Percentiles rank a stretch among this genome's conserved stretches.
These are phyloP conservation scores for Urochloa ruziziensis DNA, from an alignment of 176 grass and related monocot genomes.

Conservation along the genomic window DNA sequence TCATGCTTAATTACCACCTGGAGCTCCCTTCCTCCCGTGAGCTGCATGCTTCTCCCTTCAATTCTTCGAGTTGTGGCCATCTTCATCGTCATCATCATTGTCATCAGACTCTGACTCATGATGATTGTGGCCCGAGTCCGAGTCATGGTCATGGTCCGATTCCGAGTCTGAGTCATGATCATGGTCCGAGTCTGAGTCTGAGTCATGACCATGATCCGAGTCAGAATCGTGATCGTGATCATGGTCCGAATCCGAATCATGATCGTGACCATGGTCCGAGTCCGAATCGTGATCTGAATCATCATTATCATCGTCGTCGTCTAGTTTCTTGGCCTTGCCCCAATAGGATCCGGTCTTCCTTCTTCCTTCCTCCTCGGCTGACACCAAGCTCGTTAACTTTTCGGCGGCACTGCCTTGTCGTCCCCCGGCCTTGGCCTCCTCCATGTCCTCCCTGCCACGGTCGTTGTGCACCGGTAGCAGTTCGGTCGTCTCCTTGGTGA, in stretches of 20 bases:
- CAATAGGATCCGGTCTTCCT: too few relatives aligned
- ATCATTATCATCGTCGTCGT: too few relatives aligned
- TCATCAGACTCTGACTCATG: background rate
- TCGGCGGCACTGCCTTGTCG: background rate
- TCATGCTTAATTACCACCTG: background rate
- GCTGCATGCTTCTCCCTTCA: background rate
- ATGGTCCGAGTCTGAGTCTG: background rate
- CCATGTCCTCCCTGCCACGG: background rate
- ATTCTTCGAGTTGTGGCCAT: background rate
- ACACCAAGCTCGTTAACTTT: background rate
- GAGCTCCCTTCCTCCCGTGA: background rate
- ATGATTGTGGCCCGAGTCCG: background rate
- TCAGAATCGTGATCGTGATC: background rate
- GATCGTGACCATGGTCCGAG: background rate
- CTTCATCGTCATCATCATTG: background rate
- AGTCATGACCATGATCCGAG: background rate
- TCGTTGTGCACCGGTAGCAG: background rate
- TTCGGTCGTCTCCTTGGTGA: background rate
- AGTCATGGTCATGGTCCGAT: background rate
- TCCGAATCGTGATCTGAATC: background rate
- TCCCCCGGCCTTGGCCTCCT: background rate
- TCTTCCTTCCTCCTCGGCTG: background rate
- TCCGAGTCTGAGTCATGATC: background rate
- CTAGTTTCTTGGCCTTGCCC: background rate
- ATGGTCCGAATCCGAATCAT: background rate